A percentile compares a stretch with the other conserved stretches of the same genome.
Conservation (phyloP, 106 monocot genomes). For the Dendrobium huoshanense region DNA sequence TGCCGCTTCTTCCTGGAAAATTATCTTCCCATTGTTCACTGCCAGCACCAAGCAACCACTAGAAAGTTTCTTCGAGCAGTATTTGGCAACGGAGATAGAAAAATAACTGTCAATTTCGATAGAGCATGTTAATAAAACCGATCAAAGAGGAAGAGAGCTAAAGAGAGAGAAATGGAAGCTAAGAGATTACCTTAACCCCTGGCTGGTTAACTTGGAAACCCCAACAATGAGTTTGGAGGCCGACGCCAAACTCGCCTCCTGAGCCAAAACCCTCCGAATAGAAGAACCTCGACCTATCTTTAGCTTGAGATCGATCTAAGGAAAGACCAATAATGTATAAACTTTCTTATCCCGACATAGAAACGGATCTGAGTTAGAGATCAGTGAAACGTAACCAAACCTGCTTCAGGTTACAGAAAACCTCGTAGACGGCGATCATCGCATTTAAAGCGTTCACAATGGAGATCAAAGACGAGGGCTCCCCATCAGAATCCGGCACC, state of each 20-base stretch:
- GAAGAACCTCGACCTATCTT: slow-evolving; percentile 9
- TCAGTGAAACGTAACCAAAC: slow-evolving; percentile 4
- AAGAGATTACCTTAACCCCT: not conserved
- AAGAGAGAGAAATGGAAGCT: not conserved
- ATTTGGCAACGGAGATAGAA: slow-evolving; percentile 36
- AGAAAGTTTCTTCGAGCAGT: slow-evolving; percentile 52
- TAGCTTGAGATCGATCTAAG: slow-evolving; percentile 11
- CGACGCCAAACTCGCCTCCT: not conserved
- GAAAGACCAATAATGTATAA: not conserved
- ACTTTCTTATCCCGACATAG: not conserved
- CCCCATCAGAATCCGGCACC: not conserved
- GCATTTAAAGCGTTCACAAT: slow-evolving; percentile 2
- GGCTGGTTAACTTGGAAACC: not conserved
- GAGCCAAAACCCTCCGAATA: not conserved
- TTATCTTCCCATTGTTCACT: slow-evolving; percentile 57
- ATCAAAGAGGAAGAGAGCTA: not conserved
- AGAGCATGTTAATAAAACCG: not conserved
- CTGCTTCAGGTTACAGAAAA: slow-evolving; percentile 12
- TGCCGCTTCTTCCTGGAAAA: slow-evolving; percentile 34
- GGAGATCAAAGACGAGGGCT: not conserved
- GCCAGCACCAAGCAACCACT: slow-evolving; percentile 38
- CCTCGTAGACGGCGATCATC: slow-evolving; percentile 11
- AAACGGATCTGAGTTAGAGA: not conserved
- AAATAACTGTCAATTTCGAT: slow-evolving; percentile 9
- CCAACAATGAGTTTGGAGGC: slow-evolving; percentile 7